Evolutionary conservation across 495 filamentous ascomycete genomes (phyloP).

Genomic region (Neurospora discreta): DNA sequence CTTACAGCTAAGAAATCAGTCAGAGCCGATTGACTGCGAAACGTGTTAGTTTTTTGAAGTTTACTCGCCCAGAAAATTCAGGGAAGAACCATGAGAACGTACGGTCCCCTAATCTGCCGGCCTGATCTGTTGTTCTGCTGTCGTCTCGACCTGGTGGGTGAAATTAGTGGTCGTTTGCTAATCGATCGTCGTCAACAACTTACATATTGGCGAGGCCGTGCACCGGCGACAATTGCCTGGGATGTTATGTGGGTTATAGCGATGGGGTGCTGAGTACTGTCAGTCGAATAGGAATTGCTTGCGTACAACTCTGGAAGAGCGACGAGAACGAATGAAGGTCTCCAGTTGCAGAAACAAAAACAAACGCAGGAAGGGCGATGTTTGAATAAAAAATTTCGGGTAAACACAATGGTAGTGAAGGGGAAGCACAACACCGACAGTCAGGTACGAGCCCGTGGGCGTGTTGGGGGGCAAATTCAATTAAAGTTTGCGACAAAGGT

Average conservation of each 20-base stretch:
- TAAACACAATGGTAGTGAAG: not conserved
- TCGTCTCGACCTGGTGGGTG: slow-evolving; percentile 15
- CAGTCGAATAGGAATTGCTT: not conserved
- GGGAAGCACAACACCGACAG: not conserved
- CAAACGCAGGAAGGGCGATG: not conserved
- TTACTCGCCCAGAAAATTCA: not conserved
- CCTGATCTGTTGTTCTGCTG: slow-evolving; percentile 1
- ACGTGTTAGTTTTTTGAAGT: not conserved
- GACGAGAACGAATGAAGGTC: not conserved
- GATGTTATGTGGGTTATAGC: not conserved
- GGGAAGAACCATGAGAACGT: slow-evolving; percentile 1
- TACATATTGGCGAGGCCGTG: not conserved
- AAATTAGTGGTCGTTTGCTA: not conserved
- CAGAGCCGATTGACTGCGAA: slow-evolving; percentile 52
- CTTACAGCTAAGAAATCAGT: slow-evolving; percentile 71
- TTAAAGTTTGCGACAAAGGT: slow-evolving; percentile 19
- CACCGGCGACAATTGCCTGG: not conserved
- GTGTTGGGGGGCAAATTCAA: slow-evolving; percentile 22
- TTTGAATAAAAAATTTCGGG: not conserved
- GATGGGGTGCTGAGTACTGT: not conserved
- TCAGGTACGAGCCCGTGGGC: slow-evolving; percentile 5
- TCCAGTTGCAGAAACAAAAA: not conserved
- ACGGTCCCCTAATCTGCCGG: slow-evolving; percentile 26
- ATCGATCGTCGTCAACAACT: not conserved
- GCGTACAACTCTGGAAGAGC: not conserved